Evolutionary conservation across 108 stramenopile genomes (phyloP).

Genomic region (Skeletonema tropicum): DNA sequence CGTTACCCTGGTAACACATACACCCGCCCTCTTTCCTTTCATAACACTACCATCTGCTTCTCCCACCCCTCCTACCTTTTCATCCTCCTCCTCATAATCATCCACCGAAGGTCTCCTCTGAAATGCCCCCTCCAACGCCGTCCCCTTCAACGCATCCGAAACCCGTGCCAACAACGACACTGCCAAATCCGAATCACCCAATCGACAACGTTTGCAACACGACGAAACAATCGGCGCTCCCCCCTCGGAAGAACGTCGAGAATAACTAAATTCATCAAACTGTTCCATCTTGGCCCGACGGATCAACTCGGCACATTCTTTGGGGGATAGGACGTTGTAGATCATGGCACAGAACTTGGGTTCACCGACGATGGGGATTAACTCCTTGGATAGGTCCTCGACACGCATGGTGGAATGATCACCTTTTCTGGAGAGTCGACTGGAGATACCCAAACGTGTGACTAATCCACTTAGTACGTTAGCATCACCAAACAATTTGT

Average conservation of each 20-base stretch:
- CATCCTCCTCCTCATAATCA: background rate
- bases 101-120: background rate
- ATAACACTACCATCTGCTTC: background rate
- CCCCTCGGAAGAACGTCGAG: constrained; percentile 1
- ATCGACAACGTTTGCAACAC: constrained; percentile 13
- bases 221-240: background rate
- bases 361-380: constrained; percentile 6
- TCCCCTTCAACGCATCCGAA: background rate
- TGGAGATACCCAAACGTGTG: background rate
- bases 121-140: background rate
- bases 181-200: constrained; percentile 16
- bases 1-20: background rate
- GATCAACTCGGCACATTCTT: constrained; percentile 38
- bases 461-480: background rate
- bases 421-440: background rate
- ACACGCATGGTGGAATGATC: background rate
- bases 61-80: too few relatives aligned
- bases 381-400: constrained; percentile 14
- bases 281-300: constrained; percentile 16
- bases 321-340: constrained; percentile 24
- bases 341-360: constrained; percentile 19
- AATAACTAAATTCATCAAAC: constrained; percentile 27
- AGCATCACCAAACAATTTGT: background rate
- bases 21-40: background rate
- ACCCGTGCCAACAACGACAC: constrained; percentile 1